Base-by-base conservation (phyloP, 176 grass and related monocot species). In the Musa schizocarpa region DNA sequence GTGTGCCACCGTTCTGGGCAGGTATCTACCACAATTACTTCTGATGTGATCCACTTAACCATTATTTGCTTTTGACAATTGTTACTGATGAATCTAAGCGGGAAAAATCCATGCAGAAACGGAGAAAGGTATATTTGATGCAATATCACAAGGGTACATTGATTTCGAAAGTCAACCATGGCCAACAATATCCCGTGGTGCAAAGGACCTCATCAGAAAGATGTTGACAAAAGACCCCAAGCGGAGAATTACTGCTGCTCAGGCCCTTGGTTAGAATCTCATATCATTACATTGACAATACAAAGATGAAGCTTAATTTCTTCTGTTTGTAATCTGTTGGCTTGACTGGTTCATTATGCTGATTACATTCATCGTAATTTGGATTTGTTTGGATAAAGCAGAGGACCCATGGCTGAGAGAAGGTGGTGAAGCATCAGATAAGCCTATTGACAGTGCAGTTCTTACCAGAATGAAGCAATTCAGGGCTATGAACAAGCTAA, bases 391-490 rank as follows among this genome's bases (percentile, higher is more conserved):
- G 57, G 20, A 19, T 17, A 53, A 22, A 2, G 53, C 68, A 78
- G 82, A 78, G 22, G 67, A 83, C 43, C 56, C 67, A 74, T 83
- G 82, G 75, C 76, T 83, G 5, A 83, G 56, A 51, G 51, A 34
- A 82, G 72, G 61, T 20, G 82, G 75, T 54, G 10, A 53, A 22
- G 74, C 82, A 53, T 73, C 82, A 57, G 75, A 83, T 55, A 83
- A 74, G 65, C 75, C 75, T 34, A 55, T 83, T 2, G 82, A 78
- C 21, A 83, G 54, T 74, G 82, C 74, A 8, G 67, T 74, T 25
- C 74, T 83, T 52, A 52, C 19, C 53, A 78, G 82, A 78, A 78
- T 83, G 82, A 83, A 78, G 43, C 82, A 83, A 67, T 83, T 83
- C 67, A 83, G 67, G 25, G 74, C 75, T 8, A 78, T 83, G 74